Conservation (phyloP, 2,329 filamentous ascomycete genomes). For the Monilinia vaccinii-corymbosi region DNA sequence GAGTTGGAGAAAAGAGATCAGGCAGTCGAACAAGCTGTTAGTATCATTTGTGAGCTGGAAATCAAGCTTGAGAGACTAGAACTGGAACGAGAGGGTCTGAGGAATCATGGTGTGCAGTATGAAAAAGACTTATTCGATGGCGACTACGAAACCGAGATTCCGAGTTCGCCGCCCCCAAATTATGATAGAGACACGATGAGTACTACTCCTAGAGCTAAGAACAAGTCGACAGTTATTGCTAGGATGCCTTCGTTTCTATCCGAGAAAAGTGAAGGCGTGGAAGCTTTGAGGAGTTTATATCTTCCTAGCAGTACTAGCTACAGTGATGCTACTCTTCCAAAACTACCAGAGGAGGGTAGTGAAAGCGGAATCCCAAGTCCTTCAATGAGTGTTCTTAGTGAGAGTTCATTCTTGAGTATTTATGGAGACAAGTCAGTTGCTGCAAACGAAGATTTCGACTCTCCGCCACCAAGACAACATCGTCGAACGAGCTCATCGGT, state of each 20-base stretch:
- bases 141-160: slow-evolving; percentile 14
- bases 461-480: slow-evolving; percentile 13
- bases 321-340: slow-evolving; percentile 43
- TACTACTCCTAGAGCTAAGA: not conserved
- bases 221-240: slow-evolving; percentile 34
- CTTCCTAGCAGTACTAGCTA: slow-evolving; percentile 30
- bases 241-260: slow-evolving; percentile 59
- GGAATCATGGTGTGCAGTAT: slow-evolving; percentile 37
- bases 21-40: slow-evolving; percentile 61
- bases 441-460: slow-evolving; percentile 12
- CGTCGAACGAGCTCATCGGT: slow-evolving; percentile 19
- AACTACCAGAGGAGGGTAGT: slow-evolving; percentile 34
- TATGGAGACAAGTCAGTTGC: slow-evolving; percentile 41
- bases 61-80: slow-evolving; percentile 46
- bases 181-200: slow-evolving; percentile 9
- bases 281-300: slow-evolving; percentile 53
- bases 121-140: slow-evolving; percentile 18
- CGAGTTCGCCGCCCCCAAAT: slow-evolving; percentile 24
- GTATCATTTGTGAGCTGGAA: slow-evolving; percentile 59
- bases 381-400: slow-evolving; percentile 54
- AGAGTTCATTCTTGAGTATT: slow-evolving; percentile 58
- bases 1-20: slow-evolving; percentile 62
- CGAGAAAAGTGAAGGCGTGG: slow-evolving; percentile 48
- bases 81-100: slow-evolving; percentile 44
- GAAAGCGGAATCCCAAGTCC: slow-evolving; percentile 42